Base-by-base conservation (phyloP, 140 eudicot species). In the Oenanthe javanica region DNA sequence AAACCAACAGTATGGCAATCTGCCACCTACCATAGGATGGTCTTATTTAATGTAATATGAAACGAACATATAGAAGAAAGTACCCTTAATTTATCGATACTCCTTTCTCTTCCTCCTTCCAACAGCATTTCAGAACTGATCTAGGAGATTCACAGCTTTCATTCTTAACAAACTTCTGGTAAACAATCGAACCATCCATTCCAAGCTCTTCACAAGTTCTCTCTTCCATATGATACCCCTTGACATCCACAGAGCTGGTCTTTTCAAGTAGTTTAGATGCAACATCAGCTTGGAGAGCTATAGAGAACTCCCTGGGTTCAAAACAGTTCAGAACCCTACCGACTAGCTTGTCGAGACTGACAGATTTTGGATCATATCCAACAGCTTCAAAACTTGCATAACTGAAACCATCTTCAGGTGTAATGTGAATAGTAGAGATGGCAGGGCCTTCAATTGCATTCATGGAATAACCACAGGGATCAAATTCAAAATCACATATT, bases 381-480 rank as follows among this genome's bases (percentile, higher is more conserved):
- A 90, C 91, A 0, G 97, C 91, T 71, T 92, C 97, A 84, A 94
- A 94, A 85, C 97, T 94, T n/a, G 98, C 98, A 55, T 94, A 94
- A 50, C 98, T 94, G 79, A 94, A 94, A 67, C 96, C 98, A 40
- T 94, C 96, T 83, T 94, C 98, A 0, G 98, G 98, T 12, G 98
- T 94, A 2, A 94, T 84, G 27, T 94, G 98, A 66, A 94, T 92
- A 48, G 98, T 94, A 0, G 98, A 94, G 19, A 94, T 16, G 0
- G 97, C 96, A 63, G 80, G 79, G 25, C 86, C 91, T 72, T 94
- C 98, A 59, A 94, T 84, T 0, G 96, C 87, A 21, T 94, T 92
- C 97, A 94, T 94, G 50, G 97, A 94, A 77, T 94, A 94, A n/a
- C 98, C 98, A 82, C 98, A 94, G 2, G 98, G 98, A 7, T 94